Evolutionary conservation across 2,329 filamentous ascomycete species (phyloP).

Genomic region (Pyrenophora seminiperda): DNA sequence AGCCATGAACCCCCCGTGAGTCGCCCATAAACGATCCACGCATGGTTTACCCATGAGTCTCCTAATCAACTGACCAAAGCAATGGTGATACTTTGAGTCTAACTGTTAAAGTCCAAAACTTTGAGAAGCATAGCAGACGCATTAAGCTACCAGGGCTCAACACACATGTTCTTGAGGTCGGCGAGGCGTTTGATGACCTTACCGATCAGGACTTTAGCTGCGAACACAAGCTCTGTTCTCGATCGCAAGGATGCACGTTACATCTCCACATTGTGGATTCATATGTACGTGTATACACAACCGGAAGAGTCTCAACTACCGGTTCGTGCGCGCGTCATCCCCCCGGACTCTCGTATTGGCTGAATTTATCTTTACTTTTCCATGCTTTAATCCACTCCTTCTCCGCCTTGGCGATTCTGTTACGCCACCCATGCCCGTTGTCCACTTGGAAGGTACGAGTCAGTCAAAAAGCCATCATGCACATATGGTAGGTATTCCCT

Average conservation of each 20-base stretch:
- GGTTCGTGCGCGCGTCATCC: conserved; percentile 2
- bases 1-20: too few species aligned
- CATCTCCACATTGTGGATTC: conserved; percentile 5
- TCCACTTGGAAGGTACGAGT: conserved; percentile 4
- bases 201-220: neutral
- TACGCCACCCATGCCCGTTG: conserved; percentile 6
- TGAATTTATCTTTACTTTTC: conserved; percentile 2
- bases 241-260: neutral
- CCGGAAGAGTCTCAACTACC: conserved; percentile 4
- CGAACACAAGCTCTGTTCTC: neutral
- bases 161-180: neutral
- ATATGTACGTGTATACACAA: conserved; percentile 10
- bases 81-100: neutral
- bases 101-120: neutral
- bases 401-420: conserved; percentile 6
- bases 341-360: conserved; percentile 1
- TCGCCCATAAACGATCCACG: neutral
- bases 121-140: neutral
- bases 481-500: conserved; percentile 30
- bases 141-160: neutral
- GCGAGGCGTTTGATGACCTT: neutral
- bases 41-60: neutral
- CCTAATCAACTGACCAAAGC: neutral
- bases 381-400: conserved; percentile 2
- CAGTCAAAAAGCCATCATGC: conserved; percentile 14